Percentiles rank a stretch among this genome's conserved stretches.
These are phyloP conservation scores for Phalaenopsis aphrodite DNA, from an alignment of 106 monocot genomes.

Conservation along the genomic window DNA sequence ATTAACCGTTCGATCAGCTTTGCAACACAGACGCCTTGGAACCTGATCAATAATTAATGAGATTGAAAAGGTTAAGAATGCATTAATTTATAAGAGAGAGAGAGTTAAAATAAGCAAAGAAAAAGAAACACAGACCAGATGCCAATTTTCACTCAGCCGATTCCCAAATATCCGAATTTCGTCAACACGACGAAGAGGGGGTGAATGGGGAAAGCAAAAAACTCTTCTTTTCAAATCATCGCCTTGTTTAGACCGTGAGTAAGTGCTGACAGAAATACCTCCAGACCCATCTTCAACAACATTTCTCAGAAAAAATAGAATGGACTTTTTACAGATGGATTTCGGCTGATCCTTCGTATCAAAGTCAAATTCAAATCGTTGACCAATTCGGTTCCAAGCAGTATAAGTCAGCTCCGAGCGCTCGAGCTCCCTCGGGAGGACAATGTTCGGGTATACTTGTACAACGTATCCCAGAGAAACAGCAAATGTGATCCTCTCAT, in stretches of 20 bases:
- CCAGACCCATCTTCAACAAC: slow-evolving; percentile 32
- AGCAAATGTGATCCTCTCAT: slow-evolving; percentile 43
- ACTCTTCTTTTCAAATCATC: slow-evolving; percentile 75
- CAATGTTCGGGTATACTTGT: slow-evolving; percentile 65
- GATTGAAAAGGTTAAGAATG: slow-evolving; percentile 2
- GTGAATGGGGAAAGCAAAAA: slow-evolving; percentile 65
- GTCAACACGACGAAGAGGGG: slow-evolving; percentile 48
- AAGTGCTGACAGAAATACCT: slow-evolving; percentile 47
- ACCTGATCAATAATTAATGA: slow-evolving; percentile 27
- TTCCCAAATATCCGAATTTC: slow-evolving; percentile 40
- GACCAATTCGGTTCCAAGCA: slow-evolving; percentile 54
- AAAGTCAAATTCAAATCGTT: slow-evolving; percentile 73
- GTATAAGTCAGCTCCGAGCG: slow-evolving; percentile 68
- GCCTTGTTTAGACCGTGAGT: slow-evolving; percentile 23
- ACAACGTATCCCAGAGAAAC: slow-evolving; percentile 83
- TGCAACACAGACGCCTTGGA: slow-evolving; percentile 70
- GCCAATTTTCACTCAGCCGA: slow-evolving; percentile 64
- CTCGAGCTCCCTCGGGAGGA: slow-evolving; percentile 78
- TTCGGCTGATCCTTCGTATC: slow-evolving; percentile 62
- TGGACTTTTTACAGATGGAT: slow-evolving; percentile 71
- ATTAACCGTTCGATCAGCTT: slow-evolving; percentile 32
- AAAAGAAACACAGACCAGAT: slow-evolving; percentile 47
- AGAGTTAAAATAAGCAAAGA: slow-evolving; percentile 4
- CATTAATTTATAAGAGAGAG: slow-evolving; percentile 8
- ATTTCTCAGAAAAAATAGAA: slow-evolving; percentile 68